Conservation (phyloP, 768 basidiomycete species). For the Lentinula aciculospora region DNA sequence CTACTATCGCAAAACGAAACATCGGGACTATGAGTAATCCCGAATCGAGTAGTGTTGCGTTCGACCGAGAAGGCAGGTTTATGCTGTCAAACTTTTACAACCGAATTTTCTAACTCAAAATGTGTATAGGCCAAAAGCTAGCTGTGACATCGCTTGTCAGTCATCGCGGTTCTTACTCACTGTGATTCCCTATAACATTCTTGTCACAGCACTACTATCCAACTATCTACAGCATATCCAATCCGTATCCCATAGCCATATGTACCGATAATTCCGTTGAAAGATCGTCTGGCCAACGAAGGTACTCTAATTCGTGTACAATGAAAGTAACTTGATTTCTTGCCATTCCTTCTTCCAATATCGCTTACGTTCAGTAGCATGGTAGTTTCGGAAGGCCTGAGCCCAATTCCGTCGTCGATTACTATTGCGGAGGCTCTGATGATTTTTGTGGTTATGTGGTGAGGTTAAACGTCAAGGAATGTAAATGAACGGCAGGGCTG, state of each 20-base stretch:
- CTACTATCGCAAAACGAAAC: conserved; percentile 26
- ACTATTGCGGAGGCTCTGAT: conserved; percentile 77
- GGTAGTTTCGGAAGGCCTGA: conserved; percentile 68
- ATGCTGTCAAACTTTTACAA: not conserved
- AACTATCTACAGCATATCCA: conserved; percentile 62
- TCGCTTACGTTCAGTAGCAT: conserved; percentile 38
- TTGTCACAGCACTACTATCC: conserved; percentile 57
- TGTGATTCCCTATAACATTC: not conserved
- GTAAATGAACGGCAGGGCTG: too few relatives aligned
- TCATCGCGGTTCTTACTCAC: not conserved
- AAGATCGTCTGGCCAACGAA: conserved; percentile 45
- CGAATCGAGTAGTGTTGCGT: conserved; percentile 62
- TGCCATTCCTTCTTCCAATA: not conserved
- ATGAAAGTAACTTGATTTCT: conserved; percentile 53
- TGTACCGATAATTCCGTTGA: conserved; percentile 58
- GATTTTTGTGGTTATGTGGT: conserved; percentile 69
- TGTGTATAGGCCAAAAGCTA: conserved; percentile 47
- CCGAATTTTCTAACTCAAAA: not conserved
- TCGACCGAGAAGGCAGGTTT: conserved; percentile 59
- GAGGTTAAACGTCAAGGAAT: not conserved
- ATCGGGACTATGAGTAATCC: conserved; percentile 47
- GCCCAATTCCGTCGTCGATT: conserved; percentile 51
- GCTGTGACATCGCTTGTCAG: conserved; percentile 66
- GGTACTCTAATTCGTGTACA: conserved; percentile 69
- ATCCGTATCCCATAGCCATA: conserved; percentile 64